Evolutionary conservation across 495 filamentous ascomycete species (phyloP), one percentile per base, ranked within the genome.

Genomic region (Lophiotrema nucula): DNA sequence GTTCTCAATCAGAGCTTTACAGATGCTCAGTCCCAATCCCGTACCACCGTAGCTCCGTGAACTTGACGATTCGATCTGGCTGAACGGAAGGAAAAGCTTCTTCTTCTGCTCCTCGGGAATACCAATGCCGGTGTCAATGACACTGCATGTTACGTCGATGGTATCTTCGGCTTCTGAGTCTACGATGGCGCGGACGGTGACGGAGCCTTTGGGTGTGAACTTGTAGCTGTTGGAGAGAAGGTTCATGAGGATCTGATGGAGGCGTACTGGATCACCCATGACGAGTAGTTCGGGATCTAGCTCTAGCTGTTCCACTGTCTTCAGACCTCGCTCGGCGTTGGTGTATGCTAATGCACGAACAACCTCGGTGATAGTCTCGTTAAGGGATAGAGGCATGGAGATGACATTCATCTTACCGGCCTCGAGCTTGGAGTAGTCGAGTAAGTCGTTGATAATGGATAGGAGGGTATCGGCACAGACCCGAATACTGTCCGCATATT

Each of bases 401-500:
- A 88, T 92, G 8, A 95, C 85, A 70, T 90, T 89, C 88, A 96
- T 93, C 75, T 95, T 96, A 65, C 92, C 91, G 15, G 91, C 91
- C 70, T 96, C 91, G 67, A 96, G 83, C 67, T 93, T 90, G 26
- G 89, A 93, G 68, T 93, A 96, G 70, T 96, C 91, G 1, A 96
- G 76, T 21, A 96, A 92, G 63, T 96, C 91, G 67, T 96, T 96
- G 76, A 96, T 96, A 51, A 96, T 86, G 0, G 88, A 91, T n/a
- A 96, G 79, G 6, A 96, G 75, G 6, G 92, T 86, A 67, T 96
- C 89, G 3, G 90, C 91, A 56, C 91, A 96, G 19, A 96, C 85
- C 2, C 89, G 79, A 62, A 96, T 95, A 6, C 88, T 92, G 68
- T 96, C 89, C n/a, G 90, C 88, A 76, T 91, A 93, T 71, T 88